These are phyloP conservation scores for Maudiozyma bulderi DNA, from an alignment of 805 yeast genomes.

Conservation along the genomic window DNA sequence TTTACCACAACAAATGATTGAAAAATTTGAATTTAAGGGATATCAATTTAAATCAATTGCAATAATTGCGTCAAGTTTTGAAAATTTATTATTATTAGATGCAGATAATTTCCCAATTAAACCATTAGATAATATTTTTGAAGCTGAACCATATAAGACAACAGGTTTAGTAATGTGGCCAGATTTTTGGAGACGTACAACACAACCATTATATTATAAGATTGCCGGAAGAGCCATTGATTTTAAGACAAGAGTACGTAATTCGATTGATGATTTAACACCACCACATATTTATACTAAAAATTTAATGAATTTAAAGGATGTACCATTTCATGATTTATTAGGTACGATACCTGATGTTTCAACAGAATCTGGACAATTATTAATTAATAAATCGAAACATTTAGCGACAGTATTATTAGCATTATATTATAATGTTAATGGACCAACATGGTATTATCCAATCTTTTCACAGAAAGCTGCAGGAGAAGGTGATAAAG, in stretches of 20 bases:
- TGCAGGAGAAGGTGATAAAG: constrained; percentile 77
- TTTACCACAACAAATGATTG: constrained; percentile 35
- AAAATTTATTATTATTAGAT: constrained; percentile 61
- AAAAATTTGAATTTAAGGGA: constrained; percentile 35
- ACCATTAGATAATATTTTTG: constrained; percentile 53
- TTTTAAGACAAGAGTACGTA: constrained; percentile 30
- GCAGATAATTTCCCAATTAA: constrained; percentile 67
- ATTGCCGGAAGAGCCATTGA: constrained; percentile 52
- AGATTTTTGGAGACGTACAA: constrained; percentile 80
- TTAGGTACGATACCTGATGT: constrained; percentile 62
- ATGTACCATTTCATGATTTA: constrained; percentile 46
- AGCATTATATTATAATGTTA: constrained; percentile 54
- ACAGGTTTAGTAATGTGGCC: constrained; percentile 64
- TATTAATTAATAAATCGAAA: constrained; percentile 49
- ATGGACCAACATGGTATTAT: constrained; percentile 61
- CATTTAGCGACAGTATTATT: constrained; percentile 52
- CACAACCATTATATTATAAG: constrained; percentile 61
- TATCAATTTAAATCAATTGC: constrained; percentile 69
- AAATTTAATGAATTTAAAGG: constrained; percentile 14
- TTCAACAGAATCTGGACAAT: constrained; percentile 63
- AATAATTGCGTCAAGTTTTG: constrained; percentile 61
- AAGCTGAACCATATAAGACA: constrained; percentile 38
- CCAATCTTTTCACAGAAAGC: constrained; percentile 65
- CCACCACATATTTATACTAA: constrained; percentile 23
- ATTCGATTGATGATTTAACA: constrained; percentile 28